A percentile compares a stretch with the other conserved stretches of the same genome.
Evolutionary conservation across 2,329 filamentous ascomycete species (phyloP).

Genomic region (Colletotrichum melonis): DNA sequence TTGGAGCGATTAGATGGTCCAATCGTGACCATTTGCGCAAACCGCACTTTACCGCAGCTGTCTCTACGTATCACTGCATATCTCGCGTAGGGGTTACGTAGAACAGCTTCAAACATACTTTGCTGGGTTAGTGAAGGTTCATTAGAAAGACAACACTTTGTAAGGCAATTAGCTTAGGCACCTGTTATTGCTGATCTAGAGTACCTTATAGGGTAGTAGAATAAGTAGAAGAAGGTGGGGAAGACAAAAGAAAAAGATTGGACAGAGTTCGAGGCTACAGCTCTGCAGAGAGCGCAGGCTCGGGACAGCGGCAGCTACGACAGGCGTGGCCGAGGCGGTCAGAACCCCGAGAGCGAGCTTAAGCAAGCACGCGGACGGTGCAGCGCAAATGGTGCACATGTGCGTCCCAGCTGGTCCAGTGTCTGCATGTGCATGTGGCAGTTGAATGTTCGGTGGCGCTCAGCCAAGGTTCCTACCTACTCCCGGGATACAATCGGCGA

Average conservation of each 20-base stretch:
- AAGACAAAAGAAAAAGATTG: neutral
- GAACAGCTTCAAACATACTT: neutral
- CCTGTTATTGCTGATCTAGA: neutral
- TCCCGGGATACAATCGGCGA: neutral
- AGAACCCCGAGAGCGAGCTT: neutral
- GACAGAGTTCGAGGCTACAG: neutral
- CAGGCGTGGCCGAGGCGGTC: conserved; percentile 18
- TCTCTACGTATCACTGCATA: neutral
- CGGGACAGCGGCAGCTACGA: neutral
- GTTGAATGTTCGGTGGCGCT: neutral
- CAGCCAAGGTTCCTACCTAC: neutral
- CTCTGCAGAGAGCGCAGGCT: neutral
- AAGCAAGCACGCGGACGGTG: neutral
- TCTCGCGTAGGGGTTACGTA: neutral
- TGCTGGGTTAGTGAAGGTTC: neutral
- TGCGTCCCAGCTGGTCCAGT: neutral
- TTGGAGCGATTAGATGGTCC: neutral
- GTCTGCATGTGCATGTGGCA: conserved; percentile 16
- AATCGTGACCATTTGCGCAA: neutral
- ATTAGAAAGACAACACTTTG: neutral
- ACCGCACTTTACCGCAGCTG: neutral
- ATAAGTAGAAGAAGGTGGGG: neutral
- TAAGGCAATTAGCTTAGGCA: too few relatives aligned
- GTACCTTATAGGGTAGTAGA: neutral
- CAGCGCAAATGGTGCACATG: conserved; percentile 11